These are phyloP conservation scores for Collybia nuda DNA, from an alignment of 768 basidiomycete species.

Conservation along the genomic window DNA sequence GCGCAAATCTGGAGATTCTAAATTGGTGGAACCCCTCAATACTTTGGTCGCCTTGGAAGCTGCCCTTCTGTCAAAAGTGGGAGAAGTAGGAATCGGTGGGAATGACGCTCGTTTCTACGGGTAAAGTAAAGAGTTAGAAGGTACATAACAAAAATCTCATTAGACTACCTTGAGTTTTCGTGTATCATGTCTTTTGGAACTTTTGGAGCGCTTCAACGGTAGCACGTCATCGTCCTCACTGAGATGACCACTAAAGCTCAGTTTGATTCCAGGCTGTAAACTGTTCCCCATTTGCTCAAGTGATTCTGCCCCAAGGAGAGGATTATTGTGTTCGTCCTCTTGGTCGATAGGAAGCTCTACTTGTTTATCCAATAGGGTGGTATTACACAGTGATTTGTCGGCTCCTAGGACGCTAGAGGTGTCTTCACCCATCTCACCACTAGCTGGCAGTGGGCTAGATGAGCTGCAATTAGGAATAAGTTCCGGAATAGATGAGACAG, in stretches of 20 bases:
- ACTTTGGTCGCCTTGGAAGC: constrained; percentile 13
- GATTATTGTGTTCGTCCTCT: constrained; percentile 31
- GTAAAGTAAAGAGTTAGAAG: constrained; percentile 11
- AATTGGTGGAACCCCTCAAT: constrained; percentile 15
- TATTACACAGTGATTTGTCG: neutral
- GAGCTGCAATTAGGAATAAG: constrained; percentile 63
- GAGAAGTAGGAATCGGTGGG: constrained; percentile 46
- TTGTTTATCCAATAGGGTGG: constrained; percentile 9
- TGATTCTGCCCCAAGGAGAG: constrained; percentile 35
- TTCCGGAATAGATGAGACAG: constrained; percentile 51
- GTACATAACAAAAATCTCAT: constrained; percentile 3
- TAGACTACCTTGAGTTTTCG: constrained; percentile 24
- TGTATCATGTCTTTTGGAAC: constrained; percentile 22
- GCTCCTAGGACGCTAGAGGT: constrained; percentile 12
- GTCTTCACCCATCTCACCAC: constrained; percentile 37
- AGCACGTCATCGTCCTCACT: constrained; percentile 19
- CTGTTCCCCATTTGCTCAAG: constrained; percentile 22
- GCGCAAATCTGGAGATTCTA: constrained; percentile 10
- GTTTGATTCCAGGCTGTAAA: constrained; percentile 41
- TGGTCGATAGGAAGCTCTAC: constrained; percentile 22
- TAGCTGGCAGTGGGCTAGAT: constrained; percentile 58
- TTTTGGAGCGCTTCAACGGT: constrained; percentile 25
- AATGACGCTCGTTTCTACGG: constrained; percentile 33
- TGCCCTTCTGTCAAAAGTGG: constrained; percentile 40
- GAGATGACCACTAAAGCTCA: constrained; percentile 24